These are phyloP conservation scores for Curvularia spicifera DNA, from an alignment of 2,329 filamentous ascomycete genomes.

Conservation along the genomic window DNA sequence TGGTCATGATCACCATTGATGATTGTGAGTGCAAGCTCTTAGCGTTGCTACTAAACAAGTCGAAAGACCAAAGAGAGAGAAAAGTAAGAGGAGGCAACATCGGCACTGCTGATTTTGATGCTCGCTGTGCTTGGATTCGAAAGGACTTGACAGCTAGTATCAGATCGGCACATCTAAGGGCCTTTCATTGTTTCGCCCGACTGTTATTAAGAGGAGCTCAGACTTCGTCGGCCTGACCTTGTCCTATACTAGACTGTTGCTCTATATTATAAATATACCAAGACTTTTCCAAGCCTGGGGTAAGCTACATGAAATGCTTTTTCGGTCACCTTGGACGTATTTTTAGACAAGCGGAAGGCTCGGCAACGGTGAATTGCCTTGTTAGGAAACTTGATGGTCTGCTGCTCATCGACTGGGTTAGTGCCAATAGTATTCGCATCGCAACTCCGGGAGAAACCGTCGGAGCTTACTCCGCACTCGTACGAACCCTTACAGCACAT, in stretches of 20 bases:
- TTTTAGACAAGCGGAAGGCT: conserved; percentile 9
- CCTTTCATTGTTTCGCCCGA: background rate
- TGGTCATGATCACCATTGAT: background rate
- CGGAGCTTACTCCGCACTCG: conserved; percentile 5
- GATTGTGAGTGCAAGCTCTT: background rate
- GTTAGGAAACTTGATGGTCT: background rate
- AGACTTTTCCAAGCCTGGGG: conserved; percentile 8
- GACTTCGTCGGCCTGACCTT: background rate
- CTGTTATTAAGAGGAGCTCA: background rate
- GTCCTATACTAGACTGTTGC: background rate
- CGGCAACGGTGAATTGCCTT: conserved; percentile 18
- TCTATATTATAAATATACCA: conserved; percentile 5
- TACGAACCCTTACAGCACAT: background rate
- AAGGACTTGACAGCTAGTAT: background rate
- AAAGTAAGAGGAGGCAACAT: background rate
- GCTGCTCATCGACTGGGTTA: background rate
- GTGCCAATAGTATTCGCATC: conserved; percentile 11
- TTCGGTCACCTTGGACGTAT: conserved; percentile 7
- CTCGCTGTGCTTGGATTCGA: background rate
- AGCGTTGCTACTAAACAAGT: background rate
- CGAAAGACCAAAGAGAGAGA: background rate
- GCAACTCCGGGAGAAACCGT: conserved; percentile 8
- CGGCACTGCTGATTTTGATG: background rate
- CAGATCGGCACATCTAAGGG: too few species aligned
- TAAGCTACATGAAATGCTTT: conserved; percentile 6